A percentile compares a stretch with the other conserved stretches of the same genome.
Conservation (phyloP, 306 rosid species). For the Calophaca sinica region DNA sequence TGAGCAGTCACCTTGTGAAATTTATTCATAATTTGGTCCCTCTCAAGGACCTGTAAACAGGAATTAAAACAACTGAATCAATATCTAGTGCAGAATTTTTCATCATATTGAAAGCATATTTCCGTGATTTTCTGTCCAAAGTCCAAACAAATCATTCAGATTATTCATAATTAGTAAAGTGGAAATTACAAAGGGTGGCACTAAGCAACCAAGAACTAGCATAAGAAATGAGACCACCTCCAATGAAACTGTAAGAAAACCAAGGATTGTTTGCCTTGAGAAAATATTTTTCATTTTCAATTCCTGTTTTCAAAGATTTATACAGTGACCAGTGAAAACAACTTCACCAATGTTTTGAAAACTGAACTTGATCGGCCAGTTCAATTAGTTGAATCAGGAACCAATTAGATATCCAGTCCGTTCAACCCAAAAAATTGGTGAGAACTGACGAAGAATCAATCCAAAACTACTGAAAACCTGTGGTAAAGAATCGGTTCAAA, state of each 20-base stretch:
- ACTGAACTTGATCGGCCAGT: no score
- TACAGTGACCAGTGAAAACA: no score
- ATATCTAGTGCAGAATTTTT: slow-evolving; percentile 26
- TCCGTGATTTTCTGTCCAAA: slow-evolving; percentile 2
- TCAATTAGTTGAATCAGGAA: no score
- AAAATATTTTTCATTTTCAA: no score
- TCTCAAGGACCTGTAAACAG: slow-evolving; percentile 72
- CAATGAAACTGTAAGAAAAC: slow-evolving; percentile 12
- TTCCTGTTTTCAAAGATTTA: no score
- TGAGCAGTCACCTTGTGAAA: slow-evolving; percentile 68
- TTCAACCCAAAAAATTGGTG: no score
- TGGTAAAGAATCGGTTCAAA: no score
- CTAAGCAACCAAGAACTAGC: background rate
- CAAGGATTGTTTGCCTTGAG: no score
- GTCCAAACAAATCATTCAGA: background rate
- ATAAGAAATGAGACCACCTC: background rate
- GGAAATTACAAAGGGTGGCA: background rate
- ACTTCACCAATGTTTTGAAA: no score
- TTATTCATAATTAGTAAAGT: background rate
- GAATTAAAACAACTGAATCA: slow-evolving; percentile 17
- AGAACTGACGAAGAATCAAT: no score
- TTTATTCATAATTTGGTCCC: slow-evolving; percentile 73
- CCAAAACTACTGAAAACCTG: no score
- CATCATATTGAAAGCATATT: background rate
- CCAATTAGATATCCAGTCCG: no score